Evolutionary conservation across 225 moss, liverwort and hornwort species (phyloP), one percentile per base, ranked within the genome.

Genomic region (Bryum argenteum): DNA sequence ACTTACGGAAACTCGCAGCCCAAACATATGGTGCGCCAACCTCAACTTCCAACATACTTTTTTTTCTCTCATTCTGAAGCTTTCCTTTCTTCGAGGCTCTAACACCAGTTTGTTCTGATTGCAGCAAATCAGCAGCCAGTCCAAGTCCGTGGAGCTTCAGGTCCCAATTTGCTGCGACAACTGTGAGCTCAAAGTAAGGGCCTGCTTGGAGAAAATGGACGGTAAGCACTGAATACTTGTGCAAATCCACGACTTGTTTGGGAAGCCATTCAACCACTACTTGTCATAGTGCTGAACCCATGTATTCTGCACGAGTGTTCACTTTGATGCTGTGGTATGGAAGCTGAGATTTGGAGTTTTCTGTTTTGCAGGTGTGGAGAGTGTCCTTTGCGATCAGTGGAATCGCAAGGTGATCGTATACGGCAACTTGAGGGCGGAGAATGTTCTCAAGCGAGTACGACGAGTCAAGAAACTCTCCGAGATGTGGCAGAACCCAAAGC

Each of bases 81-180:
- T n/a, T 18, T 5, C 16, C 10, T 11, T 11, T 22, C 13, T 24
- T 14, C 6, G 61, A n/a, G 56, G 50, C 48, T 33, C 33, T n/a
- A 33, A 71, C 40, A 5, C 19, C 33, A 33, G 21, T 2, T 15
- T 0, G n/a, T n/a, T n/a, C n/a, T n/a, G 0, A 10, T 62, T 73
- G 78, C 75, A 78, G 86, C 61, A 72, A 44, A 68, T 73, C 7
- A 65, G 75, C 64, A 72, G 68, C 63, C 78, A 78, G 21, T 78
- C 72, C 0, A 72, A 72, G 59, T 55, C 52, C 0, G 72, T 86
- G 72, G 86, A 86, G 75, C 54, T 86, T 43, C 78, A 70, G 54
- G 86, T 86, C 47, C 86, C 86, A 1, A 75, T 86, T 9, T 86
- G 86, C 69, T 86, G 86, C 8, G 83, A 86, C 75, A 86, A 80